phyloP scores from a whole-genome alignment of 345 rosid species.

The Turritis glabra region DNA sequence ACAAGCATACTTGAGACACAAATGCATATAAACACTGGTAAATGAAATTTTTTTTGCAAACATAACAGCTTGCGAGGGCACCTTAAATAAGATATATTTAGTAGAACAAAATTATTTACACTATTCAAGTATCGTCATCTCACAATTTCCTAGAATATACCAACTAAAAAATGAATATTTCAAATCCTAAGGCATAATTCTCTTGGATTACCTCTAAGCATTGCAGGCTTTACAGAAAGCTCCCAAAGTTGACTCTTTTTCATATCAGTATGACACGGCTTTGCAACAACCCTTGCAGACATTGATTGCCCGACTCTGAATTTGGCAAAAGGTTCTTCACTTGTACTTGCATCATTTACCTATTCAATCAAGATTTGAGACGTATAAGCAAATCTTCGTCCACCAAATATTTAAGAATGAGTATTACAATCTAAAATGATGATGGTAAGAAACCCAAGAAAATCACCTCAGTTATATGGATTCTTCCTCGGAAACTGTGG shows the following conservation, averaged over 20 bases:
- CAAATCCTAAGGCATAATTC: conserved; percentile 8
- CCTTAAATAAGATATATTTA: not conserved
- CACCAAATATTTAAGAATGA: not conserved
- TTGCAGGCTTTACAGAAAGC: conserved; percentile 70
- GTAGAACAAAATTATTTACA: not conserved
- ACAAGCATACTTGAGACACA: conserved; percentile 19
- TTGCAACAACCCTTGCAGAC: conserved; percentile 70
- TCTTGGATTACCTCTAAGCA: conserved; percentile 57
- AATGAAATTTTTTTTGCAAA: not conserved
- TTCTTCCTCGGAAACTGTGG: conserved; percentile 70
- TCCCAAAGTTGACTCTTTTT: conserved; percentile 71
- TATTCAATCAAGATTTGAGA: conserved; percentile 43
- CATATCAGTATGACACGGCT: conserved; percentile 49
- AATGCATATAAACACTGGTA: conserved; percentile 4
- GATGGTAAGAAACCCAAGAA: conserved; percentile 22
- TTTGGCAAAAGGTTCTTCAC: conserved; percentile 62
- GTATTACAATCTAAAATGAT: conserved; percentile 21
- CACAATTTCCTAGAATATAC: not conserved
- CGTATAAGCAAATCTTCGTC: not conserved
- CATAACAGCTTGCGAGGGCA: not conserved
- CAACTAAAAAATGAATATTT: not conserved
- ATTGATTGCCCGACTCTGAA: conserved; percentile 89
- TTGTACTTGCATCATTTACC: conserved; percentile 53
- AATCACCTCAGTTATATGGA: conserved; percentile 90
- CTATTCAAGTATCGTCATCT: not conserved